Percentiles rank a stretch among this genome's conserved stretches.
These are phyloP conservation scores for Tuber indicum DNA, from an alignment of 495 filamentous ascomycete species.

Conservation along the genomic window DNA sequence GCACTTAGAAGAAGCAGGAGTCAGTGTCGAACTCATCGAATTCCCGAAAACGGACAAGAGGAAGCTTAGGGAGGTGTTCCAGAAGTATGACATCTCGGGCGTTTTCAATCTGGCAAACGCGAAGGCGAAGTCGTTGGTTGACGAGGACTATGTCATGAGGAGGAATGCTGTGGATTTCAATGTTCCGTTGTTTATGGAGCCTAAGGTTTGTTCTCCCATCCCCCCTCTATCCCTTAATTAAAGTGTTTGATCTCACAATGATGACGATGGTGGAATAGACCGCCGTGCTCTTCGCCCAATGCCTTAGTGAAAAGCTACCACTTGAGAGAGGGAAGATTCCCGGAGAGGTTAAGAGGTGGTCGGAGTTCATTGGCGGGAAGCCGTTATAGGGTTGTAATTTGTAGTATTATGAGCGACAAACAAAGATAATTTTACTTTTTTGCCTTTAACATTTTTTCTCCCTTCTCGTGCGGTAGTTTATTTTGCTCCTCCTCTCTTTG, in stretches of 20 bases:
- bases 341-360: constrained; percentile 85
- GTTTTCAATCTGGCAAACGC: constrained; percentile 89
- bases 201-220: constrained; percentile 64
- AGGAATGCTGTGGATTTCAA: constrained; percentile 97
- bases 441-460: constrained; percentile 10
- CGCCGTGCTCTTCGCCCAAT: constrained; percentile 86
- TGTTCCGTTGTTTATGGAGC: constrained; percentile 97
- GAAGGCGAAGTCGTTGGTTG: constrained; percentile 73
- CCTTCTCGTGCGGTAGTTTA: constrained; percentile 4
- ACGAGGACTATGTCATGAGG: constrained; percentile 98
- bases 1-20: constrained; percentile 65
- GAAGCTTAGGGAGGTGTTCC: constrained; percentile 86
- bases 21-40: constrained; percentile 82
- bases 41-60: constrained; percentile 97
- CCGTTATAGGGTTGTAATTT: constrained; percentile 59
- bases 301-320: constrained; percentile 92
- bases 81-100: constrained; percentile 92
- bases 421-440: constrained; percentile 13
- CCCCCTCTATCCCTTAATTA: not conserved
- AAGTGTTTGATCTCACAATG: constrained; percentile 7
- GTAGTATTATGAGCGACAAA: not conserved
- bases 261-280: constrained; percentile 54
- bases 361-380: constrained; percentile 87
- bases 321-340: constrained; percentile 69
- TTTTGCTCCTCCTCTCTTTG: constrained; percentile 25